These are phyloP conservation scores for Silene conica DNA, from an alignment of 148 eudicot genomes.

Conservation along the genomic window DNA sequence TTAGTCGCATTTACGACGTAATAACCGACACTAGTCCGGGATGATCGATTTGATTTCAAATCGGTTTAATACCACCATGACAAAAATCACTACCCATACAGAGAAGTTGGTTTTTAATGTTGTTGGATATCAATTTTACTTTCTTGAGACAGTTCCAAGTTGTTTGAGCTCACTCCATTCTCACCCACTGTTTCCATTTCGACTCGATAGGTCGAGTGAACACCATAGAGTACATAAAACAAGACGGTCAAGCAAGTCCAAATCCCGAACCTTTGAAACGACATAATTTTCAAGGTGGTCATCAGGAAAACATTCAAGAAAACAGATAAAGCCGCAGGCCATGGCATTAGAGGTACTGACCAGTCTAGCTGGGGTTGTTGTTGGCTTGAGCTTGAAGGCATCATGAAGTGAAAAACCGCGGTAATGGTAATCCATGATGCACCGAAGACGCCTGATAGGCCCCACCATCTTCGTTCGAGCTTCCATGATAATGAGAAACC, in stretches of 20 bases:
- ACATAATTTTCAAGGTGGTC: slow-evolving; percentile 43
- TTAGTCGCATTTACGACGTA: not conserved
- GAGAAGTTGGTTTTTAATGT: slow-evolving; percentile 17
- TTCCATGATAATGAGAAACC: slow-evolving; percentile 56
- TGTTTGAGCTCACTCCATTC: slow-evolving; percentile 27
- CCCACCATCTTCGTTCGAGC: slow-evolving; percentile 42
- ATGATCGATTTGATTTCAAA: not conserved
- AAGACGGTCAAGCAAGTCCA: slow-evolving; percentile 56
- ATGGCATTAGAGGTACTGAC: slow-evolving; percentile 75
- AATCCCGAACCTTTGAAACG: slow-evolving; percentile 57
- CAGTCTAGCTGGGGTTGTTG: slow-evolving; percentile 27
- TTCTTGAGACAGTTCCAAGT: slow-evolving; percentile 28
- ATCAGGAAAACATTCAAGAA: slow-evolving; percentile 67
- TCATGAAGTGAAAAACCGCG: slow-evolving; percentile 40
- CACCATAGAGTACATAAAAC: slow-evolving; percentile 65
- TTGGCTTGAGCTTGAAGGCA: slow-evolving; percentile 19
- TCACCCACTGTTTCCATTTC: slow-evolving; percentile 21
- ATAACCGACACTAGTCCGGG: not conserved
- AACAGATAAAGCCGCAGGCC: slow-evolving; percentile 67
- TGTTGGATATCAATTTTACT: slow-evolving; percentile 42
- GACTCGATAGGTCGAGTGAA: slow-evolving; percentile 57
- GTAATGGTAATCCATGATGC: slow-evolving; percentile 34
- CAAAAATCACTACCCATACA: not conserved
- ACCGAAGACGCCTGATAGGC: slow-evolving; percentile 29
- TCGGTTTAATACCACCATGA: not conserved